Conservation (phyloP, 305 asterid species). For the Withania somnifera region DNA sequence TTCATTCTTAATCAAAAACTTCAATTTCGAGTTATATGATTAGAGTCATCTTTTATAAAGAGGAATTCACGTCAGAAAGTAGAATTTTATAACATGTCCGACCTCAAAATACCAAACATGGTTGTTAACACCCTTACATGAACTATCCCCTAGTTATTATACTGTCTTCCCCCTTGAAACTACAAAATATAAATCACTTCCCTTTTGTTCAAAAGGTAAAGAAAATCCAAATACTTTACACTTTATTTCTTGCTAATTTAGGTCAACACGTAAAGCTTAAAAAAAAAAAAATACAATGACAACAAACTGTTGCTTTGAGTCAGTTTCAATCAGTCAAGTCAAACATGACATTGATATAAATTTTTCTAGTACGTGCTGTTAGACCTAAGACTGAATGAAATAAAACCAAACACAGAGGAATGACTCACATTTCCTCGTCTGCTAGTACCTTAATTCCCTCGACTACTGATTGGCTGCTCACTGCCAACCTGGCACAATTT, state of each 20-base stretch:
- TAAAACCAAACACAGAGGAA: slow-evolving; percentile 4
- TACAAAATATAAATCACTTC: background rate
- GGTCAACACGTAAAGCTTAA: slow-evolving; percentile 3
- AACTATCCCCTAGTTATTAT: no score
- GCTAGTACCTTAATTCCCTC: slow-evolving; percentile 68
- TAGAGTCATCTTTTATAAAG: background rate
- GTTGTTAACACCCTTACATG: no score
- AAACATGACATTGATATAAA: slow-evolving; percentile 23
- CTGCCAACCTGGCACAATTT: slow-evolving; percentile 39
- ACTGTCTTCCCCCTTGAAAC: no score
- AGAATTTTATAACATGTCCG: background rate
- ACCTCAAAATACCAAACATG: background rate
- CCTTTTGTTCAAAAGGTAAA: background rate
- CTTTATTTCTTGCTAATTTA: background rate
- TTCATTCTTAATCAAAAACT: background rate
- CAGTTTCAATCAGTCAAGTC: slow-evolving; percentile 40
- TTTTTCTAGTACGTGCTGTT: slow-evolving; percentile 9
- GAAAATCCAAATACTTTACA: background rate
- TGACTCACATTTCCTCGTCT: slow-evolving; percentile 17
- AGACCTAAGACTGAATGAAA: slow-evolving; percentile 6
- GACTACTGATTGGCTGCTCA: slow-evolving; percentile 60
- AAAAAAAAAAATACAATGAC: background rate
- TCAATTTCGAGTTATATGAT: background rate
- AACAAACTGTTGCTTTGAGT: slow-evolving; percentile 4
- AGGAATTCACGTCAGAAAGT: background rate